Base-by-base conservation (phyloP, 2,329 filamentous ascomycete genomes). In the Fusarium sp. region DNA sequence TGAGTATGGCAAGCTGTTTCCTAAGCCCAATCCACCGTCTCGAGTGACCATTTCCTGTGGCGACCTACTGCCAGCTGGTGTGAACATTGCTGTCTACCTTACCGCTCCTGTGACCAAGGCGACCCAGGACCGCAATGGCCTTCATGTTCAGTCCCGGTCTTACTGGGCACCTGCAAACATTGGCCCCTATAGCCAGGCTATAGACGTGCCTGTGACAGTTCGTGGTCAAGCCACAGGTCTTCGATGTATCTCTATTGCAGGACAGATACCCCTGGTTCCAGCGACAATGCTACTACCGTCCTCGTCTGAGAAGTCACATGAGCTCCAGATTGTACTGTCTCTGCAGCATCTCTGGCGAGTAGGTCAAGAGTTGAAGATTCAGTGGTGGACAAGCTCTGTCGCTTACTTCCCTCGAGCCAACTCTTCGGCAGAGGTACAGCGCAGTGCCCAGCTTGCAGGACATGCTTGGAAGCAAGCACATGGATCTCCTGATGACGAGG, bases 121-220 rank as follows among this genome's bases (percentile, higher is more conserved):
- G 10, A 63, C 53, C 7, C 54, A 55, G n/a, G 73, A 77, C 33
- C 79, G 92, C 80, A 84, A 85, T 52, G 88, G 88, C 1, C 86
- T 98, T 2, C 96, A 99, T 78, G 95, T 99, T 7, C 96, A 98
- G 80, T 95, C 92, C 5, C 86, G 93, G 39, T 97, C 94, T 13
- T 98, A 98, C 84, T 99, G 96, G 96, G 96, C 96, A 0, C 96
- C 96, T 0, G 95, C 96, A 20, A 98, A 98, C 76, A 98, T 99
- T 55, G 96, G 96, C 0, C 96, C 96, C 0, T 98, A 98, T 79
- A 98, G 95, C 58, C 96, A 99, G 81, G 94, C 94, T 6, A 89
- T 96, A 50, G 84, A 87, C 3, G 81, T 88, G 13, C 80, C 77
- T 5, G 56, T 80, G 14, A 73, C 72, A 17, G 54, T 58, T 14